Evolutionary conservation across 2,329 filamentous ascomycete species (phyloP), one percentile per base, ranked within the genome.

Genomic region (Hypocrella siamensis): DNA sequence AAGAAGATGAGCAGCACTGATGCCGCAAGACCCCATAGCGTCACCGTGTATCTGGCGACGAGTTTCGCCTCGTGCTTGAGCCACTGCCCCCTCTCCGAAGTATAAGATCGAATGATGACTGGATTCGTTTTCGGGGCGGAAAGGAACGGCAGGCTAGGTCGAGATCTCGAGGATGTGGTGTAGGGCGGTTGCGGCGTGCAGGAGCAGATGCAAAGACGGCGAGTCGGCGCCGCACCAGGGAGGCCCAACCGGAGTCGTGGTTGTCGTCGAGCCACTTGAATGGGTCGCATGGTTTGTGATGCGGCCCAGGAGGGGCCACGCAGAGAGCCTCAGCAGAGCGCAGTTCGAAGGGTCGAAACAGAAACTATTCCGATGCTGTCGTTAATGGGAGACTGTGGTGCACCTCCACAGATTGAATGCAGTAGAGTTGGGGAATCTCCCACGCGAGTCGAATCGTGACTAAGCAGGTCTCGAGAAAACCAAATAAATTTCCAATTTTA

Each of bases 81-180:
- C 61, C 75, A 83, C 39, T 63, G 59, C 40, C 73, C 78, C 39
- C 74, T 73, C 48, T 85, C 78, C 0, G 82, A 92, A n/a, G 80
- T 84, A 37, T 92, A 69, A 38, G 81, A 70, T 32, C 86, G 77
- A 4, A 70, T 69, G 24, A 77, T 60, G 27, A 71, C 62, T 19
- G 60, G 61, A 31, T 69, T 65, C 30, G 63, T 50, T 26, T 54
- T 42, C 15, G 57, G 65, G 2, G 60, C 54, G 21, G 55, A 58
- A 48, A 66, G 64, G 47, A 64, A 76, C 33, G 60, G 67, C 2
- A 57, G 42, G 32, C 44, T 49, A 12, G 54, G 54, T 17, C 54
- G 47, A 16, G 50, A 46, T 19, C 44, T 46, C 17, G 48, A 37
- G 18, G 41, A 49, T 9, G 46, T 45, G 31, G 47, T 40, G 26